Evolutionary conservation across 148 eudicot genomes (phyloP).

Genomic region (Hydrangea macrophylla): DNA sequence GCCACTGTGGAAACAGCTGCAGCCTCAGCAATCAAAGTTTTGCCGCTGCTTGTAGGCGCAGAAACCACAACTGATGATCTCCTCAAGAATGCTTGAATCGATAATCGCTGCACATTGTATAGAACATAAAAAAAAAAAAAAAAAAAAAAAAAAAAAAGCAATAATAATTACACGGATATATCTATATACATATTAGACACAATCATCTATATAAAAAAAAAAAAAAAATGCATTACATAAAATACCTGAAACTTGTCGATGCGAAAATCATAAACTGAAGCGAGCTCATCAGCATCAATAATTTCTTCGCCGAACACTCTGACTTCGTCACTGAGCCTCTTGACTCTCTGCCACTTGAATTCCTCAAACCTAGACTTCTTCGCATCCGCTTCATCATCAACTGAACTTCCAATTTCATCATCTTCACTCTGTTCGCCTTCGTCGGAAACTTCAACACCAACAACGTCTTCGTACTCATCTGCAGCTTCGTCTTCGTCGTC

Average conservation of each 20-base stretch:
- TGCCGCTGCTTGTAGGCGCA: constrained; percentile 97
- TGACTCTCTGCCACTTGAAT: constrained; percentile 66
- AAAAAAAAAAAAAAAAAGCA: constrained; percentile 4
- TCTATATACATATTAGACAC: not conserved
- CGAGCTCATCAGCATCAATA: constrained; percentile 76
- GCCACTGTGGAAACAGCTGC: constrained; percentile 93
- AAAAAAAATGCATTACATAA: not conserved
- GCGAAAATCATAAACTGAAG: constrained; percentile 75
- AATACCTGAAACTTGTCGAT: constrained; percentile 92
- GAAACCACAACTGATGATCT: constrained; percentile 97
- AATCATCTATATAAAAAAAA: not conserved
- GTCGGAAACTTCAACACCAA: constrained; percentile 25
- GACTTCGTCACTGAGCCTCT: constrained; percentile 67
- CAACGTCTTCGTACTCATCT: constrained; percentile 46
- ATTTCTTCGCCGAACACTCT: constrained; percentile 65
- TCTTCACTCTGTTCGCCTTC: constrained; percentile 29
- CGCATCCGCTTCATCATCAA: constrained; percentile 15
- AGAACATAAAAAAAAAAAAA: no score
- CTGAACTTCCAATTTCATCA: constrained; percentile 34
- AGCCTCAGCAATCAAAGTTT: constrained; percentile 94
- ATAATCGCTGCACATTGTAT: constrained; percentile 45
- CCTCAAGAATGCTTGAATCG: constrained; percentile 82
- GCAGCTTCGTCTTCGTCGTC: constrained; percentile 71
- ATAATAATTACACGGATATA: not conserved
- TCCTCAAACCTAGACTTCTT: constrained; percentile 43